These are phyloP conservation scores for Xylariaceae sp. DNA, from an alignment of 2,329 filamentous ascomycete genomes.

Conservation along the genomic window DNA sequence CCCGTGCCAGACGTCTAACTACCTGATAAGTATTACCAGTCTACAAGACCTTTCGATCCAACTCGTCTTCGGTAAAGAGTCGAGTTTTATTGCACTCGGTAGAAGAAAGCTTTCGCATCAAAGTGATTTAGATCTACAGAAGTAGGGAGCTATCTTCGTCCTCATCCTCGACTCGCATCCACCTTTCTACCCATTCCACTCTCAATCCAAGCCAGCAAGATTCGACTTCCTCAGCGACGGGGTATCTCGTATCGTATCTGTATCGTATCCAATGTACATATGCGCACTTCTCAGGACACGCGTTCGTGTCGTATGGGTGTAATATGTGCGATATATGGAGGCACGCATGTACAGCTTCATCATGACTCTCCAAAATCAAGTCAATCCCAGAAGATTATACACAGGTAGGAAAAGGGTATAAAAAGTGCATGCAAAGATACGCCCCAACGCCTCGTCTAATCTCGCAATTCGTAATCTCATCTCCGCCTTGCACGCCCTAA, in stretches of 20 bases:
- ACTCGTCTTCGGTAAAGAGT: no score
- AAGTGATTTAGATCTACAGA: no score
- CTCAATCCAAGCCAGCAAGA: slow-evolving; percentile 8
- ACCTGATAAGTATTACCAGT: no score
- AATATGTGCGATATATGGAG: no score
- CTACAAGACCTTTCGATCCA: no score
- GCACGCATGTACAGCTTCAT: not conserved
- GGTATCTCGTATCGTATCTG: slow-evolving; percentile 8
- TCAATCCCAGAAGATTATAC: not conserved
- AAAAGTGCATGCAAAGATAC: not conserved
- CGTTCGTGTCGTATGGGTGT: no score
- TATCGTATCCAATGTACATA: slow-evolving; percentile 1
- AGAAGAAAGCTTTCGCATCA: no score
- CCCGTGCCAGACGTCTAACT: no score
- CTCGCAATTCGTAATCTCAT: slow-evolving; percentile 8
- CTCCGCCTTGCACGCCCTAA: not conserved
- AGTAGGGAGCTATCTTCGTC: not conserved
- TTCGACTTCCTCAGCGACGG: slow-evolving; percentile 15
- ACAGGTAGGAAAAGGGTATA: not conserved
- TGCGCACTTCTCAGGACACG: not conserved
- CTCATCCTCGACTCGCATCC: not conserved
- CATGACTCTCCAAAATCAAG: not conserved
- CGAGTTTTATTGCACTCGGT: no score
- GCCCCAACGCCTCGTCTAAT: slow-evolving; percentile 19
- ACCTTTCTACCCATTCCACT: not conserved